Percentiles rank a stretch among this genome's conserved stretches.
phyloP scores from a whole-genome alignment of 495 filamentous ascomycete genomes.

The Poronia punctata region DNA sequence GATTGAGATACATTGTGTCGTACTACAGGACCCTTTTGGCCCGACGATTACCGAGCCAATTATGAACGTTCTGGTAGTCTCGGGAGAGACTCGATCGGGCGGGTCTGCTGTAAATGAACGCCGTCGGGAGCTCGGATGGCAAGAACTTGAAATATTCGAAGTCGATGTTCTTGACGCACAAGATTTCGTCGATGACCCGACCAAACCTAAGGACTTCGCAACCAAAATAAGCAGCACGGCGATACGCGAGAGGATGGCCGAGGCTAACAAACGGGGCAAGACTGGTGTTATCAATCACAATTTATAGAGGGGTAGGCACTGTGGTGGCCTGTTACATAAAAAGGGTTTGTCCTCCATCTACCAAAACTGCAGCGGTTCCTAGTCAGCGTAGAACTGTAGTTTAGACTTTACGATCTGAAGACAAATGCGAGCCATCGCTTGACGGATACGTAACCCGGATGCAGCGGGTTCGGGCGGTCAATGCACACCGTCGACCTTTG shows the following conservation, averaged over 20 bases:
- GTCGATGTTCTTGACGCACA: constrained; percentile 81
- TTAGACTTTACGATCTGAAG: background rate
- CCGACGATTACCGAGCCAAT: constrained; percentile 80
- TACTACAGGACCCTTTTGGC: constrained; percentile 84
- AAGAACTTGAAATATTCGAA: constrained; percentile 69
- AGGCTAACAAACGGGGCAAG: constrained; percentile 15
- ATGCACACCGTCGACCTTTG: too few species aligned
- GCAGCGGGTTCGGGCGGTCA: too few species aligned
- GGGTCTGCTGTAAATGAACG: constrained; percentile 78
- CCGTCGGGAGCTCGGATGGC: constrained; percentile 72
- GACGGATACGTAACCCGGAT: too few species aligned
- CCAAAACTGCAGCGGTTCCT: constrained; percentile 14
- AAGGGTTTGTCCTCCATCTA: constrained; percentile 34
- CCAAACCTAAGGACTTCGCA: constrained; percentile 53
- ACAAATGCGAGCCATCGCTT: too few species aligned
- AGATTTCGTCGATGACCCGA: constrained; percentile 43
- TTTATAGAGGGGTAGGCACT: too few species aligned
- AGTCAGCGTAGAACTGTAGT: background rate
- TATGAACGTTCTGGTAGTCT: constrained; percentile 78
- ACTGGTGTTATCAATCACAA: background rate
- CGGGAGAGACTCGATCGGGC: constrained; percentile 79
- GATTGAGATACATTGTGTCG: constrained; percentile 60
- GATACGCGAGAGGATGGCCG: constrained; percentile 43
- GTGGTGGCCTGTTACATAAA: constrained; percentile 23
- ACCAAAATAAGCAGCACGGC: constrained; percentile 86